phyloP scores from a whole-genome alignment of 164 flowering plant genomes.

The Aristolochia fimbriata region DNA sequence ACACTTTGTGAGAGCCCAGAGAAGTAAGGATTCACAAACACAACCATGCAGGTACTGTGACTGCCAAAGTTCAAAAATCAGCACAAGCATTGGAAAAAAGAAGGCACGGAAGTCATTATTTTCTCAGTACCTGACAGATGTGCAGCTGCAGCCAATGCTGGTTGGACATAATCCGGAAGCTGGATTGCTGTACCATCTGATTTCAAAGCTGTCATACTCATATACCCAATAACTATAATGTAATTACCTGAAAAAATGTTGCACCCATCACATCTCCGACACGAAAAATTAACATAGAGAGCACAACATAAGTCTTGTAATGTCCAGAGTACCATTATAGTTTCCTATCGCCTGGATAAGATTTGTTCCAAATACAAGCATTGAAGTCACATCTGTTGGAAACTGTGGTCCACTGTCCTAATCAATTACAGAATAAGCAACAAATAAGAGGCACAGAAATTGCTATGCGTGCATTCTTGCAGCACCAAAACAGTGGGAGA shows the following conservation, averaged over 20 bases:
- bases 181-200: background rate
- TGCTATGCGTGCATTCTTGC: background rate
- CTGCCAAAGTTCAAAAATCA: too few species aligned
- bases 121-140: slow-evolving; percentile 40
- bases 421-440: slow-evolving; percentile 1
- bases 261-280: background rate
- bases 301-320: background rate
- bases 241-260: slow-evolving; percentile 42
- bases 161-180: slow-evolving; percentile 55
- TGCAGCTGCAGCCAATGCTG: slow-evolving; percentile 14
- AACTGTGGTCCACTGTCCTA: slow-evolving; percentile 80
- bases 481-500: background rate
- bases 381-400: slow-evolving; percentile 53
- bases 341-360: slow-evolving; percentile 83
- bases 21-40: too few species aligned
- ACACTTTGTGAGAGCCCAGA: too few species aligned
- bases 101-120: background rate
- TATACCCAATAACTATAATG: slow-evolving; percentile 48
- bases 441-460: background rate
- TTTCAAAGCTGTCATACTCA: slow-evolving; percentile 21
- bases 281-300: background rate
- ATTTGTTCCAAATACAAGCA: slow-evolving; percentile 75
- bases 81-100: too few species aligned
- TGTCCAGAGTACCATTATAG: slow-evolving; percentile 47
- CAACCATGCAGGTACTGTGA: too few species aligned